Base-by-base conservation (phyloP, 495 filamentous ascomycete genomes). In the Aspergillus ellipticus region DNA sequence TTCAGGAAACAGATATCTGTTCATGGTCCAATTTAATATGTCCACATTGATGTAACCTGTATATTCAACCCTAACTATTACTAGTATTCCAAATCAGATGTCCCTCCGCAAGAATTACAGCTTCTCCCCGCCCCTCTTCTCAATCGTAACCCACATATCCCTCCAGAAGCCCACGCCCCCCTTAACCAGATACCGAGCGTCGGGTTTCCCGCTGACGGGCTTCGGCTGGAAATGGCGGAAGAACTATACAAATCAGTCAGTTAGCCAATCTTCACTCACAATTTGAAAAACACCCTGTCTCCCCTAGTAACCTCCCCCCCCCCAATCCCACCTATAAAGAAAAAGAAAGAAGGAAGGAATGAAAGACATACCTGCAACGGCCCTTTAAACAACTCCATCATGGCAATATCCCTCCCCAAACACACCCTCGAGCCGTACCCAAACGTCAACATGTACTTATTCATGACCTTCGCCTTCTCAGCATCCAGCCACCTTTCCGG, bases 311-410 rank as follows among this genome's bases (percentile, higher is more conserved):
- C n/a, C n/a, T n/a, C n/a, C n/a, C n/a, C n/a, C n/a, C n/a, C n/a
- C n/a, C n/a, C n/a, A n/a, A n/a, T n/a, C n/a, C n/a, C n/a, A n/a
- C n/a, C 9, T 11, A 45, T 22, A 16, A 45, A 20, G 42, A 11
- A 35, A 41, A 20, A 21, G 21, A 26, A 21, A 54, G 29, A 6
- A 37, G 47, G 37, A 21, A 28, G 46, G 26, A 6, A 39, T 45
- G 29, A 17, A 19, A 43, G 53, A 62, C 68, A 47, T 65, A 81
- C 78, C 68, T 78, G 73, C 42, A 81, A 59, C 9, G 74, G 72
- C 24, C 65, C 70, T 67, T 82, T 82, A 53, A 77, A 81, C 56
- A 85, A 58, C 67, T 86, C 81, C 70, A 81, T 78, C 63, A 79
- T 68, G 4, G 81, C 81, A 61, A 85, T 75, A 58, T 77, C 73